phyloP scores from a whole-genome alignment of 2,329 filamentous ascomycete genomes.

The Talaromyces sp. region DNA sequence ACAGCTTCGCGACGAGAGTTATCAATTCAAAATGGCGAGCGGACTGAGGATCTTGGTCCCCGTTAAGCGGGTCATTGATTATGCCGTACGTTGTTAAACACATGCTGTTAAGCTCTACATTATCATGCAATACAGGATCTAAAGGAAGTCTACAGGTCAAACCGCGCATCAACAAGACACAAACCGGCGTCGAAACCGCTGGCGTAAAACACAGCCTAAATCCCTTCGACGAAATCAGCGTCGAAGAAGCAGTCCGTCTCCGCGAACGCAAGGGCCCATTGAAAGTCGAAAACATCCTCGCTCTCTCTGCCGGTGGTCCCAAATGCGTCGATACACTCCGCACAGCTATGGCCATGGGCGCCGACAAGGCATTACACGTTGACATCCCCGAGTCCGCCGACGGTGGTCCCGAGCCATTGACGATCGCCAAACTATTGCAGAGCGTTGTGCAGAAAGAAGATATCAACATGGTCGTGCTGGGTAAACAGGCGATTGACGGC shows the following conservation, averaged over 20 bases:
- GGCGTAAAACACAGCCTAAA: constrained; percentile 98
- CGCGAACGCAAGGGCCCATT: constrained; percentile 77
- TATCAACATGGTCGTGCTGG: constrained; percentile 86
- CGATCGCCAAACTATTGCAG: constrained; percentile 85
- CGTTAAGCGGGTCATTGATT: constrained; percentile 82
- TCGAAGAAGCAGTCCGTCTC: constrained; percentile 93
- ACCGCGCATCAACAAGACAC: constrained; percentile 65
- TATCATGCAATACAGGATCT: neutral
- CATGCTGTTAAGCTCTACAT: constrained; percentile 4
- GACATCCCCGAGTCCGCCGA: constrained; percentile 71
- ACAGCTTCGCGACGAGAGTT: neutral
- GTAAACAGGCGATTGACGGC: constrained; percentile 98
- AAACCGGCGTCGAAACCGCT: constrained; percentile 84
- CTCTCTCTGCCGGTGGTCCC: constrained; percentile 79
- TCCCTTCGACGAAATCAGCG: constrained; percentile 96
- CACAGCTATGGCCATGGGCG: constrained; percentile 98
- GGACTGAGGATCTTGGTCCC: constrained; percentile 70
- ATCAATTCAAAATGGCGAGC: constrained; percentile 40
- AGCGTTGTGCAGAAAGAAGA: constrained; percentile 78
- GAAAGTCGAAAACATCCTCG: constrained; percentile 86
- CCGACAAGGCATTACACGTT: constrained; percentile 85
- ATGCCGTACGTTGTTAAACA: constrained; percentile 59
- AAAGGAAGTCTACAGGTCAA: constrained; percentile 52
- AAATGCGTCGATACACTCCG: constrained; percentile 87
- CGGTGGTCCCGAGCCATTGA: constrained; percentile 69